phyloP scores from a whole-genome alignment of 2,329 filamentous ascomycete species.

The Myriosclerotinia scirpicola region DNA sequence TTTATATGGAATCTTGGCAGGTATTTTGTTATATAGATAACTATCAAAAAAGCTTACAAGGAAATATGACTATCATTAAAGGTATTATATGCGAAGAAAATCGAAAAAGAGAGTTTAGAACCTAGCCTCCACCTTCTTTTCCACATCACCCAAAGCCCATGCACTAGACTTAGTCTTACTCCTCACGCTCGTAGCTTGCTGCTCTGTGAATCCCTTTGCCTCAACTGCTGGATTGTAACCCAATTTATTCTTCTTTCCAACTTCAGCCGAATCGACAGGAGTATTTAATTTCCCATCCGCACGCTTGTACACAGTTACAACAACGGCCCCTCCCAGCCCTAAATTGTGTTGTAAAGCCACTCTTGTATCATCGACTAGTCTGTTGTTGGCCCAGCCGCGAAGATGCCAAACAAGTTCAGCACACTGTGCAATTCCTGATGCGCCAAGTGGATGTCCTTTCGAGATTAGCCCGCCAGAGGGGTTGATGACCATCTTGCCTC shows the following conservation, averaged over 20 bases:
- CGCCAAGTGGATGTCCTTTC: slow-evolving; percentile 92
- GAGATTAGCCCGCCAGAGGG: slow-evolving; percentile 92
- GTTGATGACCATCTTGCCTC: slow-evolving; percentile 75
- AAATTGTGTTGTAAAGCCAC: slow-evolving; percentile 89
- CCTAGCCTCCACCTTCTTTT: slow-evolving; percentile 70
- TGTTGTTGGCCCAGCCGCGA: slow-evolving; percentile 93
- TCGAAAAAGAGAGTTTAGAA: slow-evolving; percentile 47
- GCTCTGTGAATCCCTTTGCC: slow-evolving; percentile 82
- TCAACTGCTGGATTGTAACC: slow-evolving; percentile 92
- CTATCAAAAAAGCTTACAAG: background rate
- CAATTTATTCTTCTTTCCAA: slow-evolving; percentile 66
- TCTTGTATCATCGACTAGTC: slow-evolving; percentile 65
- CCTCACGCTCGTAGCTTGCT: slow-evolving; percentile 69
- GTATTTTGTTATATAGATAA: too few species aligned
- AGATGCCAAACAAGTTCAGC: slow-evolving; percentile 95
- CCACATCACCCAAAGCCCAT: slow-evolving; percentile 77
- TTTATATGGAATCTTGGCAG: too few species aligned
- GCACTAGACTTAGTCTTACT: slow-evolving; percentile 64
- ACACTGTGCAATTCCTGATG: slow-evolving; percentile 92
- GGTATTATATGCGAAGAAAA: background rate
- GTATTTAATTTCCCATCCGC: slow-evolving; percentile 72
- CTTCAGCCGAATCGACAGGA: slow-evolving; percentile 59
- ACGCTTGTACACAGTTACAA: slow-evolving; percentile 85
- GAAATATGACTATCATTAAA: background rate
- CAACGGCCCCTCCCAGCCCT: slow-evolving; percentile 84